Evolutionary conservation across 2,329 filamentous ascomycete species (phyloP), one percentile per base, ranked within the genome.

Genomic region (Rhinocladiella similis): DNA sequence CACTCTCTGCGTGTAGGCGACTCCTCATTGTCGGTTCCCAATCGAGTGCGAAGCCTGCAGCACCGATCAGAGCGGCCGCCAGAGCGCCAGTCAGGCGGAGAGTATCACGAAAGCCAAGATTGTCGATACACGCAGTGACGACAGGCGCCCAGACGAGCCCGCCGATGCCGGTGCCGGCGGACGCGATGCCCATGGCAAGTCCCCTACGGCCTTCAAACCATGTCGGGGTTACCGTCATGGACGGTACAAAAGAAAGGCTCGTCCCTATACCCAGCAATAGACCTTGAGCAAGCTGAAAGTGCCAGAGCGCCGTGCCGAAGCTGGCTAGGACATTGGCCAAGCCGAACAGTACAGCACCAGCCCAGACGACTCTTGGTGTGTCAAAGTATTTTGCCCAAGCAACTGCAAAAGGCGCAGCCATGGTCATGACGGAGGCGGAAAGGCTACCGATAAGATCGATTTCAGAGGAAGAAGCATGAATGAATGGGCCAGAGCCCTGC

Each of bases 201-300:
- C 78, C 80, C 1, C 83, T 73, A 9, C 74, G 74, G 1, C 76
- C 78, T 2, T 75, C 76, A 62, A 87, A 87, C 83, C 83, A 87
- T 59, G 86, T 83, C 2, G 84, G 78, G 0, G 79, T 72, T 39
- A 86, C 80, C 1, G 72, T 70, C 41, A 84, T 79, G 27, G 73
- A 76, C 10, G 77, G 81, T 2, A 83, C 80, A 63, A 83, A 85
- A 1, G 83, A 69, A 56, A 85, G 84, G 0, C 83, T 83, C 77
- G 85, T 83, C 0, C 83, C 83, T 64, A 78, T 76, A 10, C 83
- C 83, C 63, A 85, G 84, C 61, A 81, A 83, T 5, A 85, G 71
- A 3, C 83, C 83, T 62, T 86, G 83, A 29, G 73, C 76, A 1
- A 85, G 74, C 58, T 83, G 83, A 3, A 86, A 72, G n/a, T 85